Evolutionary conservation across 257 asterid genomes (phyloP), one percentile per base, ranked within the genome.

Genomic region (Nicotiana tomentosiformis): DNA sequence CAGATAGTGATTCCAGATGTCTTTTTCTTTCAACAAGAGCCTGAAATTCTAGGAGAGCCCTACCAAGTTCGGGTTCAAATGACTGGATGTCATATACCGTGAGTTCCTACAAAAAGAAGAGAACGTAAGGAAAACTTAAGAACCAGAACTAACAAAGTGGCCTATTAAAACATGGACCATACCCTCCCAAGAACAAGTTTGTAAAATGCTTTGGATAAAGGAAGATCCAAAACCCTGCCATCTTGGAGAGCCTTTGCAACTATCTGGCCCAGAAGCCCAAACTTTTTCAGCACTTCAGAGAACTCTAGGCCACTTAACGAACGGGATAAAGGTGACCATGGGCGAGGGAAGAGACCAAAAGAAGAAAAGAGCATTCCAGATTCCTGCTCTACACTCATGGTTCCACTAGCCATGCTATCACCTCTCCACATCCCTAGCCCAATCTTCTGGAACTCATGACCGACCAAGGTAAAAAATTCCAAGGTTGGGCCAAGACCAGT

Each of bases 401-500:
- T 81, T 81, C 82, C 83, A 66, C 32, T 83, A 33, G 87, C 81
- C 83, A 80, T 66, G 67, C 77, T 80, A 82, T 94, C 98, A 81
- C 89, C 97, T 90, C 98, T 93, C 99, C 99, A 96, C 94, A 96
- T 78, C 61, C 91, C 91, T 81, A 96, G 89, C 77, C 97, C 94
- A 82, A 84, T 81, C 83, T 85, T 91, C 88, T 91, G 99, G 87
- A 94, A 96, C 92, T 96, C 98, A 4, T 82, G 93, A 85, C 99
- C 89, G 72, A 94, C 97, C 85, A 96, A 84, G 8, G 98, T 94
- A 83, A 91, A 96, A 82, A 96, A 96, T 83, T 96, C 99, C 87
- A 96, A 84, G 7, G 97, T 93, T 5, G 99, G 99, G 80, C 99
- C 99, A 76, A 93, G 96, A 72, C 99, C 99, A 62, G 98, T 93